Conservation (phyloP, 2,329 filamentous ascomycete genomes). For the Leptographium lundbergii region DNA sequence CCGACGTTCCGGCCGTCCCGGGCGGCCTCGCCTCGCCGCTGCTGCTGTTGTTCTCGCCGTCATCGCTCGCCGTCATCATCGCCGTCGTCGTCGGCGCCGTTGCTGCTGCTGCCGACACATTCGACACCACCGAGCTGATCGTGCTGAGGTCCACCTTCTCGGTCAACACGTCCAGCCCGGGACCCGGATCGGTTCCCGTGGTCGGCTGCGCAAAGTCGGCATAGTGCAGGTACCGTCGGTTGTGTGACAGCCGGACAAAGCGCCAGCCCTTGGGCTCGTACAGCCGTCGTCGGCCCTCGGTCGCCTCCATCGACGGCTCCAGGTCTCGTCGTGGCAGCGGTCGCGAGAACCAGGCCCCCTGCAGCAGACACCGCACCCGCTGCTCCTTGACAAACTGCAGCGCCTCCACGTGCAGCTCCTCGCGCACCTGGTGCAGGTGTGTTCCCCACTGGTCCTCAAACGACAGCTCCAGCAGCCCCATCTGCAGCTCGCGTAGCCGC, state of each 20-base stretch:
- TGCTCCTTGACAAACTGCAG: slow-evolving; percentile 97
- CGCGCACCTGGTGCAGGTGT: slow-evolving; percentile 78
- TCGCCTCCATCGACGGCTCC: slow-evolving; percentile 18
- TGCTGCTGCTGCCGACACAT: slow-evolving; percentile 58
- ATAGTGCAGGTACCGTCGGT: slow-evolving; percentile 81
- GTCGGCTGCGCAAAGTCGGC: slow-evolving; percentile 63
- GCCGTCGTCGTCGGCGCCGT: slow-evolving; percentile 20
- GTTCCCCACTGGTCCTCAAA: slow-evolving; percentile 94
- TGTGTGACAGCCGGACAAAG: slow-evolving; percentile 81
- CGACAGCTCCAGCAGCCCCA: slow-evolving; percentile 79
- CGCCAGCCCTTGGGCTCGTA: slow-evolving; percentile 53
- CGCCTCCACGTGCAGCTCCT: slow-evolving; percentile 82
- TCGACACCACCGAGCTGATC: slow-evolving; percentile 88
- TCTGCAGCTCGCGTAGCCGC: slow-evolving; percentile 72
- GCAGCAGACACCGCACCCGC: slow-evolving; percentile 74
- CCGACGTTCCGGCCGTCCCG: not conserved
- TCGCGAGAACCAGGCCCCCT: slow-evolving; percentile 76
- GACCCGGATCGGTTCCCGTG: slow-evolving; percentile 35
- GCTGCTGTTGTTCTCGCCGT: not conserved
- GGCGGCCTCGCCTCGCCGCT: not conserved
- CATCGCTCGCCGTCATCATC: not conserved
- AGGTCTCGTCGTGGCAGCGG: slow-evolving; percentile 27
- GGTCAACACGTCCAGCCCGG: slow-evolving; percentile 57
- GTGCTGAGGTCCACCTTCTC: slow-evolving; percentile 79
- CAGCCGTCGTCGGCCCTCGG: slow-evolving; percentile 20